Evolutionary conservation across 495 filamentous ascomycete genomes (phyloP), one percentile per base, ranked within the genome.

Genomic region (Xylaria curta): DNA sequence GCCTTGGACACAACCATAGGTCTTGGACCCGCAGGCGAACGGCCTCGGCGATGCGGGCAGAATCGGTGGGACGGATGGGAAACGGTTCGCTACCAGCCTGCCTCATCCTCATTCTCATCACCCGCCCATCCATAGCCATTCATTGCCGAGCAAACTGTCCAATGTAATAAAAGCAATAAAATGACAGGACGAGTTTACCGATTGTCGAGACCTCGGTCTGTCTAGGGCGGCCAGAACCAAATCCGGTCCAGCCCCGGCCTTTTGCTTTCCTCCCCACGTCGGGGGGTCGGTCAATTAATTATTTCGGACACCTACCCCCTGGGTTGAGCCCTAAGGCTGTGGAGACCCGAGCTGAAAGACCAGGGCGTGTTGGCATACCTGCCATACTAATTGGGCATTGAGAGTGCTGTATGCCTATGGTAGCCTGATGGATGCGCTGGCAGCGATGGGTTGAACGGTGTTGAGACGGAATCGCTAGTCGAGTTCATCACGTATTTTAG

Each of bases 321-420:
- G 19, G 28, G 28, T 59, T 38, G 56, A 36, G 33, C 56, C 56
- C 67, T 61, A 58, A 69, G 56, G 56, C 58, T 69, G 53, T 46
- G 56, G 33, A 36, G 67, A 31, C 40, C 67, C 21, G 58, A 62
- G 67, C 67, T 62, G 67, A 69, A 42, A 62, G 54, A 44, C 53
- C 38, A 31, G 53, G 65, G 24, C 42, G 51, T 54, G 65, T 42
- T 56, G 65, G 65, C 49, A 67, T 46, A 5, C 13, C 8, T 44
- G 10, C 15, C 1, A 26, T 31, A 42, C 60, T 44, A 59, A 59
- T 38, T 53, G 49, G 47, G 31, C 28, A 44, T 33, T 42, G 49
- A 24, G 33, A 21, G 1, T 26, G 40, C 6, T 56, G 36, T 8
- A 38, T 38, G 64, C 64, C 51, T 19, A 3, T 21, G 51, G 44